Evolutionary conservation across 345 rosid species (phyloP).

Genomic region (Brassica rapa): DNA sequence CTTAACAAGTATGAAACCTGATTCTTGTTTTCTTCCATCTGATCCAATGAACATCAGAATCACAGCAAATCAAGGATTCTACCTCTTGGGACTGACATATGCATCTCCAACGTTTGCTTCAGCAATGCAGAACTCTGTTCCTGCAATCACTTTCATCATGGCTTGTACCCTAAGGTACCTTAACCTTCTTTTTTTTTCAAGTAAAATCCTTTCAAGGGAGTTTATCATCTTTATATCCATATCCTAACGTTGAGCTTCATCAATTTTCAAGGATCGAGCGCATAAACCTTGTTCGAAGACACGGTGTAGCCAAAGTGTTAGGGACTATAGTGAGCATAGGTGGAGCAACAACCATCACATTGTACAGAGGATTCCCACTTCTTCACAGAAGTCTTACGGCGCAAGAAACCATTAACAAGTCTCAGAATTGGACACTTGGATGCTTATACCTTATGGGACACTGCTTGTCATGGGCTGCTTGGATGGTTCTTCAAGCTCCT

Average conservation of each 20-base stretch:
- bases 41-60: slow-evolving; percentile 47
- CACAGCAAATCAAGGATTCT: slow-evolving; percentile 81
- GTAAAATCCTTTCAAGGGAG: too few relatives aligned
- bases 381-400: slow-evolving; percentile 36
- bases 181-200: not conserved
- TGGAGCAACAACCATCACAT: slow-evolving; percentile 69
- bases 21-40: not conserved
- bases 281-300: slow-evolving; percentile 51
- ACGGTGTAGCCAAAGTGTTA: slow-evolving; percentile 60
- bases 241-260: not conserved
- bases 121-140: slow-evolving; percentile 83
- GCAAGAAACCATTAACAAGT: slow-evolving; percentile 33
- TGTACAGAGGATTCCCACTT: slow-evolving; percentile 68
- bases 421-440: slow-evolving; percentile 64
- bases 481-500: slow-evolving; percentile 87
- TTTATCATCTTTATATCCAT: not conserved
- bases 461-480: slow-evolving; percentile 78
- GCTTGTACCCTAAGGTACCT: slow-evolving; percentile 65
- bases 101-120: slow-evolving; percentile 79
- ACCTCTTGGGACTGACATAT: slow-evolving; percentile 66
- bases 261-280: slow-evolving; percentile 51
- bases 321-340: slow-evolving; percentile 70
- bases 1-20: not conserved
- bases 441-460: slow-evolving; percentile 64
- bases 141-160: slow-evolving; percentile 82